phyloP scores from a whole-genome alignment of 768 basidiomycete species.

The Suillus subluteus region DNA sequence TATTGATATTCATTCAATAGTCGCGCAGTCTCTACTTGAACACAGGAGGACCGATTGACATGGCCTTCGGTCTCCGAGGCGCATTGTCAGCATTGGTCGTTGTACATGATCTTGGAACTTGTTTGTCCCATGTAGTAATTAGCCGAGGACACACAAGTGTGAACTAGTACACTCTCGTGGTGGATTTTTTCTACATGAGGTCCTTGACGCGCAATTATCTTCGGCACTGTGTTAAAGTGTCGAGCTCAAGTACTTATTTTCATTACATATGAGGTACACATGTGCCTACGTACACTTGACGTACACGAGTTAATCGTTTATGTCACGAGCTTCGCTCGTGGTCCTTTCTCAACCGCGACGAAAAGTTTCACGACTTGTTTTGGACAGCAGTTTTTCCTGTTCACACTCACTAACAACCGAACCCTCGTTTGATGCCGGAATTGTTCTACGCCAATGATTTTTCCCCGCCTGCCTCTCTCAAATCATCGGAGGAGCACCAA shows the following conservation, averaged over 20 bases:
- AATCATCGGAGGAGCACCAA: slow-evolving; percentile 17
- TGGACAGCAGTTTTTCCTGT: background rate
- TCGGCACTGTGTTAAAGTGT: background rate
- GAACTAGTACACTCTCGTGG: background rate
- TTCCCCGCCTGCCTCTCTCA: slow-evolving; percentile 19
- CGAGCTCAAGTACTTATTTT: background rate
- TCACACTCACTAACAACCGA: background rate
- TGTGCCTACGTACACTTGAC: background rate
- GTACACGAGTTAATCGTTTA: background rate
- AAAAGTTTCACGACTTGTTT: background rate
- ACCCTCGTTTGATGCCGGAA: slow-evolving; percentile 4
- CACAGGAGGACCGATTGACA: slow-evolving; percentile 21
- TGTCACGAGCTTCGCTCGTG: background rate
- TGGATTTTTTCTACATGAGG: background rate
- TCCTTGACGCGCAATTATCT: background rate
- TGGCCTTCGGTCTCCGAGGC: background rate
- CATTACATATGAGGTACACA: background rate
- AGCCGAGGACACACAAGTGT: background rate
- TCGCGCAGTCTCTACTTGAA: slow-evolving; percentile 70
- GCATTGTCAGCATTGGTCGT: background rate
- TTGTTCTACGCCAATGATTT: slow-evolving; percentile 12
- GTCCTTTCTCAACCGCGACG: background rate
- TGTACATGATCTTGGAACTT: background rate
- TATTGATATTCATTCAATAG: slow-evolving; percentile 73
- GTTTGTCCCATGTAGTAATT: background rate